Conservation (phyloP, 331 rosid species). For the Acacia pycnantha region DNA sequence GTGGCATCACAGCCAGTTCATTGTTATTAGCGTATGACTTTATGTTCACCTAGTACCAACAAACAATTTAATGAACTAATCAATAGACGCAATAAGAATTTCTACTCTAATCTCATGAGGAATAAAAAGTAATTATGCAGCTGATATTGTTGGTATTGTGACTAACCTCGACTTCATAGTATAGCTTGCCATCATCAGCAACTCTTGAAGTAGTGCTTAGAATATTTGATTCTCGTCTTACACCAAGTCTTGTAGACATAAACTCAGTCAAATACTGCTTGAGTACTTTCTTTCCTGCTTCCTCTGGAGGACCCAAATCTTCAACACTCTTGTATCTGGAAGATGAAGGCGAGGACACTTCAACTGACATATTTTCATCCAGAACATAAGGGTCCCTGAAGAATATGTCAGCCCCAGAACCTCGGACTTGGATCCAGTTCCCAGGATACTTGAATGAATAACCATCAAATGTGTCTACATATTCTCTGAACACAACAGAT, state of each 20-base stretch:
- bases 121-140: constrained; percentile 1
- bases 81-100: background rate
- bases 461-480: constrained; percentile 83
- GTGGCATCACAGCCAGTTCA: constrained; percentile 93
- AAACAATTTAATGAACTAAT: constrained; percentile 18
- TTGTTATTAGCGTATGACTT: constrained; percentile 91
- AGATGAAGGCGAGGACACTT: constrained; percentile 89
- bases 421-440: constrained; percentile 90
- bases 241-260: constrained; percentile 97
- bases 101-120: background rate
- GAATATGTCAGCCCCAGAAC: constrained; percentile 94
- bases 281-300: constrained; percentile 82
- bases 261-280: constrained; percentile 87
- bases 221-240: constrained; percentile 76
- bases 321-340: constrained; percentile 72
- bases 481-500: constrained; percentile 60
- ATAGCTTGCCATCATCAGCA: constrained; percentile 84
- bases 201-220: constrained; percentile 71
- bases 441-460: constrained; percentile 78
- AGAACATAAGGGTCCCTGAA: constrained; percentile 93
- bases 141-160: constrained; percentile 12
- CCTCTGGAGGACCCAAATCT: constrained; percentile 83
- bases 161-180: constrained; percentile 89
- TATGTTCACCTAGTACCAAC: constrained; percentile 67
- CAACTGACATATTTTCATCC: constrained; percentile 88